Evolutionary conservation across 352 stramenopile species (phyloP).

Genomic region (Phytopythium litorale): DNA sequence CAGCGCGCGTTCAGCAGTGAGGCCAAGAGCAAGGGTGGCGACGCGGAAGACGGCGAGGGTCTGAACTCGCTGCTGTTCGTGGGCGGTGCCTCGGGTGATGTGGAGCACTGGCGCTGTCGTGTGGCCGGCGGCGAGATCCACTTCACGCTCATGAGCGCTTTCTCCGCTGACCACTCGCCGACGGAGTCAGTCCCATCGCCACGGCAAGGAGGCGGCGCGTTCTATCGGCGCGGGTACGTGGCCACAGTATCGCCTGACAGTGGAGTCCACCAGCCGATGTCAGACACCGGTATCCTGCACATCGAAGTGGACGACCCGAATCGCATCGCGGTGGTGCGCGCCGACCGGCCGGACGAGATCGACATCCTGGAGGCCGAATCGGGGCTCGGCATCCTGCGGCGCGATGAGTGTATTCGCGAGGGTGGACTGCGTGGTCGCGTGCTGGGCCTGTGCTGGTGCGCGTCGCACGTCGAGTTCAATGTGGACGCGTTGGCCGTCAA

Average conservation of each 20-base stretch:
- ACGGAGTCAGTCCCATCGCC: neutral
- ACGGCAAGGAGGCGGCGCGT: slow-evolving; percentile 10
- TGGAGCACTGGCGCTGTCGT: slow-evolving; percentile 80
- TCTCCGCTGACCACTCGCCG: slow-evolving; percentile 3
- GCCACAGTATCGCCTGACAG: neutral
- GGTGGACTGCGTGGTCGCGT: slow-evolving; percentile 25
- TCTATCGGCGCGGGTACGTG: slow-evolving; percentile 35
- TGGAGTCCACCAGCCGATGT: neutral
- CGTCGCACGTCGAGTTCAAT: slow-evolving; percentile 81
- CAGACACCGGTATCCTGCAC: slow-evolving; percentile 38
- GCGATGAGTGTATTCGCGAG: slow-evolving; percentile 59
- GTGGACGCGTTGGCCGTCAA: slow-evolving; percentile 72
- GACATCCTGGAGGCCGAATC: slow-evolving; percentile 80
- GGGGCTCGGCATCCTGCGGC: slow-evolving; percentile 68
- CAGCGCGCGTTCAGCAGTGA: slow-evolving; percentile 73
- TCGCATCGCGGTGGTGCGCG: slow-evolving; percentile 63
- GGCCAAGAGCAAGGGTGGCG: slow-evolving; percentile 8
- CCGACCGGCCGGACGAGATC: slow-evolving; percentile 38
- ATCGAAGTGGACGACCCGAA: slow-evolving; percentile 88
- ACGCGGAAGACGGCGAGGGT: slow-evolving; percentile 13
- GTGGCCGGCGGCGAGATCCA: slow-evolving; percentile 40
- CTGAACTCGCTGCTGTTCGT: slow-evolving; percentile 81
- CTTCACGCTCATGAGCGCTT: slow-evolving; percentile 76
- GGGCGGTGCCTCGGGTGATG: slow-evolving; percentile 40
- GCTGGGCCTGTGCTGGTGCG: slow-evolving; percentile 78